Base-by-base conservation (phyloP, 1,284 basidiomycete genomes). In the Hemileia vastatrix region DNA sequence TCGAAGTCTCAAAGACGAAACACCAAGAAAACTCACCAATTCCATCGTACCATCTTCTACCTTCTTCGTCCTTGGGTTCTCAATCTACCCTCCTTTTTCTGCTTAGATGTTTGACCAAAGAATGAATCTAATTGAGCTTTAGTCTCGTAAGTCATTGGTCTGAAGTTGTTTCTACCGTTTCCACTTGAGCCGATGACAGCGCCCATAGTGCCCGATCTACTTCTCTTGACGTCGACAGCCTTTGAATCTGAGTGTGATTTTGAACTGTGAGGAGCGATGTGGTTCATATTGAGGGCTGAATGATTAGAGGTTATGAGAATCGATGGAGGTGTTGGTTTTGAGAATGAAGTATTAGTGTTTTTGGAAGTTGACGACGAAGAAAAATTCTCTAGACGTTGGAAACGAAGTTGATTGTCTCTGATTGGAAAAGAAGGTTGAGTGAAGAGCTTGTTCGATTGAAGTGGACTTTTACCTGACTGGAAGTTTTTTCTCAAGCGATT, bases 111-210 rank as follows among this genome's bases (percentile, higher is more conserved):
- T 33, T 54, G 60, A n/a, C 68, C 68, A 51, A 70, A 70, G 48
- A 70, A 66, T 1, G 61, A 56, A 15, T 70, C 68, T 44, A 70
- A 52, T 21, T 68, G 64, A 51, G 68, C 68, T 33, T 66, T 62
- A 23, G 65, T 68, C 24, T 68, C 65, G 32, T 67, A 68, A 13
- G 64, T 63, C 24, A 66, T 24, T 2, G 68, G 68, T 18, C 68
- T 66, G 43, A 70, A 70, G 56, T 68, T 63, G 33, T 31, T 53
- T 36, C 49, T 40, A 11, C 36, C 36, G 15, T 9, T 40, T 40
- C 36, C 36, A 27, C 27, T 27, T 27, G 27, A 27, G 27, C 27
- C 27, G 27, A 27, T 27, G 27, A 27, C 27, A 27, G 27, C 27
- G 15, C 36, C 36, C 8, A 15, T 9, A 15, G 36, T 40, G 8